Evolutionary conservation across 2,329 filamentous ascomycete species (phyloP), one percentile per base, ranked within the genome.

Genomic region (Stemphylium vesicarium): DNA sequence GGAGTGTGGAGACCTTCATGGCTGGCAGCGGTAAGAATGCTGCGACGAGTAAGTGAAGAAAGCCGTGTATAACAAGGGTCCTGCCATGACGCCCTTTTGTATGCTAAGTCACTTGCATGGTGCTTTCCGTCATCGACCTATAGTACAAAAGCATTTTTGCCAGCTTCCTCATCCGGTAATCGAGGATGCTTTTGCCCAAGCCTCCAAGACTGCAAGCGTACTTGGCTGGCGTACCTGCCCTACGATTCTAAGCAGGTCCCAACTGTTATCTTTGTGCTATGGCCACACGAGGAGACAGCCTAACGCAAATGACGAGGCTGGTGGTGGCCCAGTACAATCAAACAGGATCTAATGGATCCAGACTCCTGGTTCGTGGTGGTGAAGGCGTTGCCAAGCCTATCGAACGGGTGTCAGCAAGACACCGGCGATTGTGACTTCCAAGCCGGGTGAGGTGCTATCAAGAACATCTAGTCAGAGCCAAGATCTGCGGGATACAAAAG

Each of bases 1-100:
- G 64, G 42, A 71, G 53, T 3, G 63, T 40, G 33, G 62, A 59
- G 42, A 69, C 56, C 62, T 68, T 72, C 67, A 72, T 72, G 36
- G 42, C 35, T 45, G 33, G 15, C 43, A 29, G 40, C 24, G 20
- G 13, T 35, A 45, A 51, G 11, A 35, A 45, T 43, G 37, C 32
- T 38, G 37, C 35, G 29, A 52, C 32, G 48, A 50, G 37, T 37
- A 36, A 22, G 35, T 40, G 35, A 20, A 42, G 53, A 33, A 29
- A 44, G 49, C 50, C 58, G 56, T 62, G 16, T 13, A 48, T 44
- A 16, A 31, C n/a, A 31, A 42, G 20, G 13, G 18, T 13, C 36
- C 40, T 20, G 51, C 22, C 49, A 53, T 44, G 10, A 9, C 42
- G 16, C 31, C 36, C 24, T 41, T 60, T 53, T 61, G 46, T 57